Evolutionary conservation across 1,284 basidiomycete genomes (phyloP).

Genomic region (Ustilago cynodontis): DNA sequence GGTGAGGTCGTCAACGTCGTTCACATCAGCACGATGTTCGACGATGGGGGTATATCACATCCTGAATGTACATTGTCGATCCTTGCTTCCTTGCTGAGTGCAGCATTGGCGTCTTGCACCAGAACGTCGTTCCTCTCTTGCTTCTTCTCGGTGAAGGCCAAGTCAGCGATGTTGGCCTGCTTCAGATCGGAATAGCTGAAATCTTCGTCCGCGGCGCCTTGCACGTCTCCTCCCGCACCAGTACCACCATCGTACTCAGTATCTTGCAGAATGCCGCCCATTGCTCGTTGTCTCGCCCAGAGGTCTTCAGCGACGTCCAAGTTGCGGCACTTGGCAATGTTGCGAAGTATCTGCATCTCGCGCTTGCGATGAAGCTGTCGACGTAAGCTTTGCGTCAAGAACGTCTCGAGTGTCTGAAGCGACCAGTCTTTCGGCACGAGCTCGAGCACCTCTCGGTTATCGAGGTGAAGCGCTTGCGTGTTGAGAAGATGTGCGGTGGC

Average conservation of each 20-base stretch:
- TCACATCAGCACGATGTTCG: constrained; percentile 10
- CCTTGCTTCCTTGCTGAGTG: constrained; percentile 15
- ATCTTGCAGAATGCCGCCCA: constrained; percentile 57
- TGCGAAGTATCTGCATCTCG: constrained; percentile 50
- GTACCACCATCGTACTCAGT: constrained; percentile 23
- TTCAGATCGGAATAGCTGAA: constrained; percentile 22
- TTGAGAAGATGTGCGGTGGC: constrained; percentile 61
- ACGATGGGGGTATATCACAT: constrained; percentile 19
- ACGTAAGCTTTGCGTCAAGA: constrained; percentile 54
- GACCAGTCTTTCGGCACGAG: constrained; percentile 60
- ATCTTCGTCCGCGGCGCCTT: constrained; percentile 3
- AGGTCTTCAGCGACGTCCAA: constrained; percentile 52
- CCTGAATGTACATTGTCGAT: constrained; percentile 15
- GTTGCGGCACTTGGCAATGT: constrained; percentile 52
- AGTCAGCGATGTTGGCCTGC: not conserved
- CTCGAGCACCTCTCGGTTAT: constrained; percentile 51
- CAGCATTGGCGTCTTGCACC: not conserved
- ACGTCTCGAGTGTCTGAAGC: constrained; percentile 54
- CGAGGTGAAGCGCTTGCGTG: constrained; percentile 55
- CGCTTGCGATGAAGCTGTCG: constrained; percentile 47
- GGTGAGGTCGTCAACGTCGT: constrained; percentile 24
- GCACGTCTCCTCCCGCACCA: constrained; percentile 6
- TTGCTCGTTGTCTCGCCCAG: constrained; percentile 53
- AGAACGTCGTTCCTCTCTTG: not conserved
- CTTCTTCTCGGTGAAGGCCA: constrained; percentile 5